Base-by-base conservation (phyloP, 164 flowering plant species). In the Dillenia suffruticosa region DNA sequence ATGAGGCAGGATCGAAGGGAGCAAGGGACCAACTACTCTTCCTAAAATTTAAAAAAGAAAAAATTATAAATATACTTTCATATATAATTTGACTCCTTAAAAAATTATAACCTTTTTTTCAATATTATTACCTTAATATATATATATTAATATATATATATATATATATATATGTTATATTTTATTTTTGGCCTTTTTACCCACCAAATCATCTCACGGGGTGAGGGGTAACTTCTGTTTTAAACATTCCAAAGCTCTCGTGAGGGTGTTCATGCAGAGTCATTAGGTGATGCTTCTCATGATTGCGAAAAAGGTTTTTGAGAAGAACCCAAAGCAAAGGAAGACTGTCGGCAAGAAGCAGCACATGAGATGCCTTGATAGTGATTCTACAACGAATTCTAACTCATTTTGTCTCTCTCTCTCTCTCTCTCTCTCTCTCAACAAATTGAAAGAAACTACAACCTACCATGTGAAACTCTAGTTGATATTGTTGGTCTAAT, bases 221-320 rank as follows among this genome's bases (percentile, higher is more conserved):
- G 60, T 57, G 68, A 66, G 56, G 61, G 24, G 73, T 73, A 70
- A 71, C 82, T 68, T 76, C 63, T 73, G 69, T 61, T 67, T 71
- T 70, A 74, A 72, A 74, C 78, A 70, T 72, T 77, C 70, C 59
- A 72, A 72, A 61, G 66, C 66, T 67, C 49, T 32, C 40, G 40
- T 32, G 40, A 57, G 63, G 72, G 63, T 49, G 64, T 69, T 44
- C 69, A 70, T 68, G 77, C 77, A 76, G 69, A 19, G 63, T 60
- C 49, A 69, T 69, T 62, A 56, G 68, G 32, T 56, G 70, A 64
- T 70, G 68, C 67, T 59, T 50, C 65, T 63, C 67, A 68, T 75
- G 61, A 75, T 75, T 72, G 68, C 12, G 54, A 65, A 63, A 75
- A 68, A 74, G 62, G 67, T 61, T 14, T 14, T 46, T 32, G n/a